A percentile compares a stretch with the other conserved stretches of the same genome.
Evolutionary conservation across 1,284 basidiomycete species (phyloP).

Genomic region (Ganoderma lucidum): DNA sequence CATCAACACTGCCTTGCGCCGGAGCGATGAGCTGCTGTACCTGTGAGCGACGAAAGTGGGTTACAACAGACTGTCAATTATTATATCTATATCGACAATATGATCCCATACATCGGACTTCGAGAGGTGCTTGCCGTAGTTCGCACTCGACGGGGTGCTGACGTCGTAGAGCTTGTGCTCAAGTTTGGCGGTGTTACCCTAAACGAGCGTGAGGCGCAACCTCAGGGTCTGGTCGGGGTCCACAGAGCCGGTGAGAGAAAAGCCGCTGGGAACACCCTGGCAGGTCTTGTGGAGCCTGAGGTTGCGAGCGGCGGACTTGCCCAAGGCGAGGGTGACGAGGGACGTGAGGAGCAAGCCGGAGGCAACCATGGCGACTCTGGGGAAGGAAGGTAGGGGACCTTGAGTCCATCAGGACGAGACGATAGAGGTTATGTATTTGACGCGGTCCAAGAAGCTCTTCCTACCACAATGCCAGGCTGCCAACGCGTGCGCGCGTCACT

Average conservation of each 20-base stretch:
- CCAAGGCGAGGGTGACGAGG: slow-evolving; percentile 37
- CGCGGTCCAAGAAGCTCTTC: too few species aligned
- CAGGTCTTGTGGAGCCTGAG: slow-evolving; percentile 42
- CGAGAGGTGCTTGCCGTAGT: slow-evolving; percentile 44
- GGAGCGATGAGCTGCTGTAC: slow-evolving; percentile 50
- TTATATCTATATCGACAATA: too few species aligned
- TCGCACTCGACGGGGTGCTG: slow-evolving; percentile 44
- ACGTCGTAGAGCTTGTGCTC: slow-evolving; percentile 46
- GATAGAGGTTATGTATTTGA: too few species aligned
- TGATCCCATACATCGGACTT: slow-evolving; percentile 42
- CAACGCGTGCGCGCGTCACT: too few species aligned
- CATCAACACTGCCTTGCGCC: slow-evolving; percentile 42
- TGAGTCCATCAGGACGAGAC: neutral
- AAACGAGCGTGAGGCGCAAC: slow-evolving; percentile 45
- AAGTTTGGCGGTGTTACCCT: slow-evolving; percentile 46
- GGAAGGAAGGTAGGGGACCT: neutral
- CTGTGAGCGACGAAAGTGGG: slow-evolving; percentile 30
- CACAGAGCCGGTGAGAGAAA: slow-evolving; percentile 39
- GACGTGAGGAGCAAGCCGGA: slow-evolving; percentile 34
- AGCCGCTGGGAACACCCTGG: slow-evolving; percentile 39
- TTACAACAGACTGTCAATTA: neutral
- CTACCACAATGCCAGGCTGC: too few species aligned
- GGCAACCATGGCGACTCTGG: slow-evolving; percentile 32
- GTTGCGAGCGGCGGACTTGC: slow-evolving; percentile 37
- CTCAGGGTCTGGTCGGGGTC: slow-evolving; percentile 37